Evolutionary conservation across 2,329 filamentous ascomycete genomes (phyloP).

Genomic region (Stenocarpella maydis): DNA sequence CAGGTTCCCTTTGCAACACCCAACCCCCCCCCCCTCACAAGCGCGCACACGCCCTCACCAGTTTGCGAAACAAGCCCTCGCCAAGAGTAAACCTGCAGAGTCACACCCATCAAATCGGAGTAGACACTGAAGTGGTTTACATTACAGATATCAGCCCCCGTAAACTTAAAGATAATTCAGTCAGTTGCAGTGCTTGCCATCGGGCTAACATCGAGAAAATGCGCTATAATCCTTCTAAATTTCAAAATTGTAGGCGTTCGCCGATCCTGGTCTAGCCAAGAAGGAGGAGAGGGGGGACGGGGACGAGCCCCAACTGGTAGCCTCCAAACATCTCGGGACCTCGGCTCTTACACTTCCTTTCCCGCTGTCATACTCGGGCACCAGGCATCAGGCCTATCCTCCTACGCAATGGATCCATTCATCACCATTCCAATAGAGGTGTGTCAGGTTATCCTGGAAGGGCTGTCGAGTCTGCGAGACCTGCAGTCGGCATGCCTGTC

Average conservation of each 20-base stretch:
- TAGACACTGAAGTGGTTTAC: no score
- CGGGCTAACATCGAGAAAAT: background rate
- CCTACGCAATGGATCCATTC: background rate
- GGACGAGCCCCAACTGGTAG: background rate
- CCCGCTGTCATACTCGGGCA: background rate
- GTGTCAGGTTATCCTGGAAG: conserved; percentile 7
- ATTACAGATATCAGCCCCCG: no score
- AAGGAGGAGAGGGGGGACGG: background rate
- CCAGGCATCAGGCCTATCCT: background rate
- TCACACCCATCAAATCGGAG: no score
- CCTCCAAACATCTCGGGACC: conserved; percentile 9
- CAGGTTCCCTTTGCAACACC: no score
- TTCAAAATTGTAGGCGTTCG: background rate
- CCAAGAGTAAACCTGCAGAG: no score
- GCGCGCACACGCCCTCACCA: no score
- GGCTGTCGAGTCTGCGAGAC: background rate
- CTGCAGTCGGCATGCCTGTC: conserved; percentile 20
- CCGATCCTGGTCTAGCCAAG: conserved; percentile 15
- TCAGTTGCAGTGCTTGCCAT: background rate
- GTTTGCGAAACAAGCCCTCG: no score
- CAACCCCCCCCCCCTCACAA: no score
- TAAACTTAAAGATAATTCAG: background rate
- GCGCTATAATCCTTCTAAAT: conserved; percentile 4
- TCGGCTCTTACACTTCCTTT: background rate
- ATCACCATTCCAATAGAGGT: background rate